Evolutionary conservation across 2,329 filamentous ascomycete genomes (phyloP).

Genomic region (Epichloe hybrida): DNA sequence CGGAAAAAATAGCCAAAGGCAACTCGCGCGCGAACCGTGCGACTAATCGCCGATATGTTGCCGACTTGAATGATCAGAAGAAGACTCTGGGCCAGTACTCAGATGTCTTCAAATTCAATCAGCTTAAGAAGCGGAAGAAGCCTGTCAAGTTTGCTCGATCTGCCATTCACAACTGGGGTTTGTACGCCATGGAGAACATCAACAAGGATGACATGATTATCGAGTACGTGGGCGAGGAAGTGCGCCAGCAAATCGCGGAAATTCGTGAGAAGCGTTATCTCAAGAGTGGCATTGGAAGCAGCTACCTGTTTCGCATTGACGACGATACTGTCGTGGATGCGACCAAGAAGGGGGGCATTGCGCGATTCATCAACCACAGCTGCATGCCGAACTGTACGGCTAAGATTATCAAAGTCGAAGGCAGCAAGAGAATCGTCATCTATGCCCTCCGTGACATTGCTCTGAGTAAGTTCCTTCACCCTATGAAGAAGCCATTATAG

Average conservation of each 20-base stretch:
- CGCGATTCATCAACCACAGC: slow-evolving; percentile 96
- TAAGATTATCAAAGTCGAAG: slow-evolving; percentile 98
- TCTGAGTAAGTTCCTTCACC: slow-evolving; percentile 55
- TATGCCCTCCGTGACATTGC: slow-evolving; percentile 92
- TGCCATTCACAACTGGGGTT: slow-evolving; percentile 96
- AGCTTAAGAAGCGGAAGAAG: slow-evolving; percentile 98
- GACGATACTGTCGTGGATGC: slow-evolving; percentile 96
- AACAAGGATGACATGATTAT: slow-evolving; percentile 98
- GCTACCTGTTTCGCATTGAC: slow-evolving; percentile 95
- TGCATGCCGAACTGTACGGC: slow-evolving; percentile 98
- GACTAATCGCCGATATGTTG: slow-evolving; percentile 87
- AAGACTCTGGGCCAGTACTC: slow-evolving; percentile 71
- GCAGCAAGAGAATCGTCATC: slow-evolving; percentile 96
- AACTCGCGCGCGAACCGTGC: slow-evolving; percentile 88
- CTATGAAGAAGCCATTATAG: background rate
- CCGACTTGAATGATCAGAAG: slow-evolving; percentile 91
- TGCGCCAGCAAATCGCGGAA: slow-evolving; percentile 94
- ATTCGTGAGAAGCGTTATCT: slow-evolving; percentile 84
- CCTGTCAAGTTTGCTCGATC: slow-evolving; percentile 95
- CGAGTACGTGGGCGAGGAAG: slow-evolving; percentile 96
- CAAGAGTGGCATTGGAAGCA: slow-evolving; percentile 92
- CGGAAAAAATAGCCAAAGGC: slow-evolving; percentile 74
- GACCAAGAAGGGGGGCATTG: slow-evolving; percentile 96
- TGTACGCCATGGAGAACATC: slow-evolving; percentile 97
- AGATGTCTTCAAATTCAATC: slow-evolving; percentile 93